Conservation (phyloP, 2,329 filamentous ascomycete genomes). For the Juglanconis oblonga region DNA sequence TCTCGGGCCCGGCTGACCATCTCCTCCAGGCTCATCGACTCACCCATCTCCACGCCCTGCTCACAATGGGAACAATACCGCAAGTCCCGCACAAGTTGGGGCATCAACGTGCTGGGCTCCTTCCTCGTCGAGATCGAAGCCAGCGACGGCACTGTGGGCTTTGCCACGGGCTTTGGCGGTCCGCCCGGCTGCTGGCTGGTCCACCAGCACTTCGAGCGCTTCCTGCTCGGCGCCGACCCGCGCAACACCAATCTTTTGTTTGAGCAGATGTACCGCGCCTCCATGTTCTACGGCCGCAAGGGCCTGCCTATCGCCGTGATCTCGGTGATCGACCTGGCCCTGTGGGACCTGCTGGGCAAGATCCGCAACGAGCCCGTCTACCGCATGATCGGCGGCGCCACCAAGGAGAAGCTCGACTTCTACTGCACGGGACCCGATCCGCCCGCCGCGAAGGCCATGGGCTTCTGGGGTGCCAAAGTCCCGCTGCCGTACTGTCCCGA, state of each 20-base stretch:
- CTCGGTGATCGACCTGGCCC: constrained; percentile 86
- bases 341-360: constrained; percentile 93
- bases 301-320: constrained; percentile 87
- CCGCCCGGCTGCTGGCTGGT: constrained; percentile 93
- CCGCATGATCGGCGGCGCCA: constrained; percentile 89
- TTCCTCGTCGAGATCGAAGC: constrained; percentile 90
- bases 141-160: constrained; percentile 86
- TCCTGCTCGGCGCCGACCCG: constrained; percentile 84
- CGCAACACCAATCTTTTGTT: constrained; percentile 89
- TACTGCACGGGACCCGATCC: constrained; percentile 94
- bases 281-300: constrained; percentile 96
- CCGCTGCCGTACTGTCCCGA: constrained; percentile 86
- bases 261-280: constrained; percentile 93
- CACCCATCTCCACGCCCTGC: constrained; percentile 89
- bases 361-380: constrained; percentile 91
- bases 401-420: constrained; percentile 77
- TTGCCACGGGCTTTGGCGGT: constrained; percentile 91
- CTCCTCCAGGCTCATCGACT: constrained; percentile 75
- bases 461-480: constrained; percentile 89
- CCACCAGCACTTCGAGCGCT: constrained; percentile 89
- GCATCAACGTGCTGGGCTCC: constrained; percentile 91
- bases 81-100: constrained; percentile 85
- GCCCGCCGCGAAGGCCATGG: constrained; percentile 74
- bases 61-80: constrained; percentile 87
- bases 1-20: neutral